Evolutionary conservation across 805 yeast species (phyloP), one percentile per base, ranked within the genome.

Genomic region (Danielia oregonensis): DNA sequence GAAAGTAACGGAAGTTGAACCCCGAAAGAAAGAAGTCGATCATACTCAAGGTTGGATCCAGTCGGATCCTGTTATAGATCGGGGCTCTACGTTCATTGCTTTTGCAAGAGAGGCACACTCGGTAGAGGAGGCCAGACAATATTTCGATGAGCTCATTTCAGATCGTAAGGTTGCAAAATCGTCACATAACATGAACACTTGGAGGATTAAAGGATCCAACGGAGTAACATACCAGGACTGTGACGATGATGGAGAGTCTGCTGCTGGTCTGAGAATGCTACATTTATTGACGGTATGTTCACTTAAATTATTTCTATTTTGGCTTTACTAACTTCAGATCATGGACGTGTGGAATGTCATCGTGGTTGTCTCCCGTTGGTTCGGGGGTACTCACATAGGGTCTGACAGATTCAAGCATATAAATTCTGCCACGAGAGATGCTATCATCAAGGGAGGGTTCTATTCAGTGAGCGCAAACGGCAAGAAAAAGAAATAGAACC

Each of bases 171-270:
- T 93, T 11, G 57, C 78, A 6, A 70, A 73, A 42, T 81, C 96
- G 0, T 56, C 73, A 1, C 97, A 91, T 58, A 81, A 82, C 41
- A 93, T 93, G 80, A 74, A 79, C 11, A 93, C 96, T 0, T 89
- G 91, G 82, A 65, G 97, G 43, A 82, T 93, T 3, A 68, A 69
- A 36, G 56, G 70, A n/a, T 61, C 52, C 1, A 65, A 68, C 13
- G 86, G 80, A 0, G 73, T 78, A 0, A 68, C 72, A 24, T 73
- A 70, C 30, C 93, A 86, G 49, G 97, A 93, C 49, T 88, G 86
- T 48, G 97, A 93, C 52, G 97, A 93, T 56, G 98, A 91, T 54
- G 98, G 98, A 3, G 98, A 93, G 54, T 73, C 94, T 0, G 97
- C 97, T 1, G 96, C 97, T 1, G 98, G 98, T 7, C 78, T 89